phyloP scores from a whole-genome alignment of 257 asterid species.

The Striga asiatica region DNA sequence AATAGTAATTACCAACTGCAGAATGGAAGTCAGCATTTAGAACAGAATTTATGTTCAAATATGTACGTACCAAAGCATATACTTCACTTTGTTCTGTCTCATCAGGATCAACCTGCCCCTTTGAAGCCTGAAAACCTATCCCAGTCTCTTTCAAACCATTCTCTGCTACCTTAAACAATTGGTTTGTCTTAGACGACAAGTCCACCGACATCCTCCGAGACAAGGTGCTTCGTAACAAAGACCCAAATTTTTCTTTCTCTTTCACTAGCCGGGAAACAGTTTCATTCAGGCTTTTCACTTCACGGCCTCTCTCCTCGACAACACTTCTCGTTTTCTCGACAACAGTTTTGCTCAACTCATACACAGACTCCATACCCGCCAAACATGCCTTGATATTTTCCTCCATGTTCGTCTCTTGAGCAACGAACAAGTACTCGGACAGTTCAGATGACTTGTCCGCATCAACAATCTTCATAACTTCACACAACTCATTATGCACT shows the following conservation, averaged over 20 bases:
- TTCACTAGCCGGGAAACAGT: constrained; percentile 52
- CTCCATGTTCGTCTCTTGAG: constrained; percentile 77
- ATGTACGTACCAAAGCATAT: constrained; percentile 63
- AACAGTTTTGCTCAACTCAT: constrained; percentile 62
- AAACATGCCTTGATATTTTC: constrained; percentile 78
- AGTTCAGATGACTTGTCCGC: constrained; percentile 53
- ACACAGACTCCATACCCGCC: constrained; percentile 84
- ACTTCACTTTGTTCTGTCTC: constrained; percentile 75
- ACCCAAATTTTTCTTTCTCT: constrained; percentile 93
- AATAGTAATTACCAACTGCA: constrained; percentile 16
- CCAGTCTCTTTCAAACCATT: constrained; percentile 84
- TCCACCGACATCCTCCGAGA: constrained; percentile 66
- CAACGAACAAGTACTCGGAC: constrained; percentile 80
- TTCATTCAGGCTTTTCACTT: constrained; percentile 56
- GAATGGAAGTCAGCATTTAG: constrained; percentile 7
- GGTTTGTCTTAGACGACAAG: constrained; percentile 70
- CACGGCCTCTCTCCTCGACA: constrained; percentile 58
- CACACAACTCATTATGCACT: constrained; percentile 59
- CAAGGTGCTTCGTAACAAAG: constrained; percentile 75
- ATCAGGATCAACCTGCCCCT: constrained; percentile 28
- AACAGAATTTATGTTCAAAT: not conserved
- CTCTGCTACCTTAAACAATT: constrained; percentile 85
- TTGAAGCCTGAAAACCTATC: constrained; percentile 45
- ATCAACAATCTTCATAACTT: constrained; percentile 72
- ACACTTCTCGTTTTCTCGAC: constrained; percentile 54